A percentile compares a stretch with the other conserved stretches of the same genome.
Conservation (phyloP, 2,329 filamentous ascomycete species). For the Paraconiothyrium brasiliense region DNA sequence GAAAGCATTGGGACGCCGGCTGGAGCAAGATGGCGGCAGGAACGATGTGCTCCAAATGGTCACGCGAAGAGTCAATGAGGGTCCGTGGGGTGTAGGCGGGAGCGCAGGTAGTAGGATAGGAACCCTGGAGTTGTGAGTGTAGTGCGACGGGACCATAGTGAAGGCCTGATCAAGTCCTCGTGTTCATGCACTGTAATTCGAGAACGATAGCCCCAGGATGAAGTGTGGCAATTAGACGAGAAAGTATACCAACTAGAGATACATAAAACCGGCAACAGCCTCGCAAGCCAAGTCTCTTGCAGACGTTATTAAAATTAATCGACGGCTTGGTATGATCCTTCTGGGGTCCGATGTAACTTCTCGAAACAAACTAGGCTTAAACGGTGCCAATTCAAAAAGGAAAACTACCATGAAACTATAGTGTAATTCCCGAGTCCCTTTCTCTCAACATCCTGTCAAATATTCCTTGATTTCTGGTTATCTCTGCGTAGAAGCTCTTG, state of each 20-base stretch:
- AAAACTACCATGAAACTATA: too few species aligned
- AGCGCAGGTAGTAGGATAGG: conserved; percentile 57
- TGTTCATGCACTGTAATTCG: background rate
- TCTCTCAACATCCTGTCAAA: too few species aligned
- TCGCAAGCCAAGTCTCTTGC: background rate
- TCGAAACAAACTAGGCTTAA: too few species aligned
- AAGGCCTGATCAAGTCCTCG: background rate
- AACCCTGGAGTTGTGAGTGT: conserved; percentile 52
- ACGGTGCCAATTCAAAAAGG: too few species aligned
- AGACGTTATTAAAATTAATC: background rate
- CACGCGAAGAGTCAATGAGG: conserved; percentile 53
- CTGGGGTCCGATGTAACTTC: background rate
- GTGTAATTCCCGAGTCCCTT: too few species aligned
- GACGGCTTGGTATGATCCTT: background rate
- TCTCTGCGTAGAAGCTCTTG: too few species aligned
- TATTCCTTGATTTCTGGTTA: too few species aligned
- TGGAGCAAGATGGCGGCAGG: conserved; percentile 51
- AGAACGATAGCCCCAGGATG: background rate
- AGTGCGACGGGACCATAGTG: background rate
- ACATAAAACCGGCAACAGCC: background rate
- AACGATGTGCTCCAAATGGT: conserved; percentile 55
- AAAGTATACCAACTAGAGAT: background rate
- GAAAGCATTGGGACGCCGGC: conserved; percentile 56
- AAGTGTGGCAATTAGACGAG: background rate
- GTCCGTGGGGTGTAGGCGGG: conserved; percentile 52